Base-by-base conservation (phyloP, 768 basidiomycete species). In the Lentinula boryana region DNA sequence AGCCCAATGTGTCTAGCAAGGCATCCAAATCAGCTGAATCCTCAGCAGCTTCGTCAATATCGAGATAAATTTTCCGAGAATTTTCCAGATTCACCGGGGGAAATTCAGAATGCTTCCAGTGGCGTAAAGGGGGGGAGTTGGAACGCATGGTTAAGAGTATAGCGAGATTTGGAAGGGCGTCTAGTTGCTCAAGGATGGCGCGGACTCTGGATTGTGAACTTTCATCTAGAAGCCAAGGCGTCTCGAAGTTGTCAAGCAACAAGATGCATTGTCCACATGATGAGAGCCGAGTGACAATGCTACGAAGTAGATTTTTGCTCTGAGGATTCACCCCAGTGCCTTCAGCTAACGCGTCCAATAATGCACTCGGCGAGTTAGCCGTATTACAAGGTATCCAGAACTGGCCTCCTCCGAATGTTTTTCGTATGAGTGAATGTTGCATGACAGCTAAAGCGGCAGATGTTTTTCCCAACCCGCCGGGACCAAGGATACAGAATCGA, bases 211-310 rank as follows among this genome's bases (percentile, higher is more conserved):
- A 62, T 57, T 64, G 68, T 21, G 58, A 61, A 4, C 60, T 63
- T 27, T 44, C 55, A 7, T 58, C 61, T 46, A 65, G 63, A 60
- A 74, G 68, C 76, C 75, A 76, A 4, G 73, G 68, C 5, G 76
- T 75, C 66, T 78, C 77, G 56, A 78, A 75, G 56, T 78, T 75
- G 58, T 78, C 76, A 8, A 78, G 65, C 23, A 77, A 60, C 21
- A 78, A 35, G 23, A 78, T 49, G 7, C 71, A 63, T 6, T 67
- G 70, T 3, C 66, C 64, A n/a, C 67, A 62, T 61, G 54, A 60
- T 44, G 43, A 21, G 51, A 53, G 18, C n/a, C 62, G 41, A 50
- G 21, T 52, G 48, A 63, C 51, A 43, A 63, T 60, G 21, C 62
- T 60, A 21, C 49, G 58, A 33, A 63, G 52, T 27, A 63, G 33